phyloP scores from a whole-genome alignment of 2,329 filamentous ascomycete genomes.

The Cryphonectria parasitica region DNA sequence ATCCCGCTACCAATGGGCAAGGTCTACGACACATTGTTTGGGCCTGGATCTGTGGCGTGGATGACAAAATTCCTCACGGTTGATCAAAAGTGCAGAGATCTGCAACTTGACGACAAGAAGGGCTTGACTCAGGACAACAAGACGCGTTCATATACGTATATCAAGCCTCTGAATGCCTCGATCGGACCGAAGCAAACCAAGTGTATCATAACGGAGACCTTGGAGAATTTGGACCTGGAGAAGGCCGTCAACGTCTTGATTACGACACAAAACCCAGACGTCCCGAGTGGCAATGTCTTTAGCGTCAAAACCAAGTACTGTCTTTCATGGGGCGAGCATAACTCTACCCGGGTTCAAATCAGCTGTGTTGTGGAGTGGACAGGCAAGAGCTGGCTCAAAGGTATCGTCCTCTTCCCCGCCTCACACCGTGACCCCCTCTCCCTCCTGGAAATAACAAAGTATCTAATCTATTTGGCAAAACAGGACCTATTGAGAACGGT shows the following conservation, averaged over 20 bases:
- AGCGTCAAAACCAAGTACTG: conserved; percentile 93
- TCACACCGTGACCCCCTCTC: too few species aligned
- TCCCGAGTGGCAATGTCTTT: conserved; percentile 92
- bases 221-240: conserved; percentile 87
- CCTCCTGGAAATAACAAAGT: background rate
- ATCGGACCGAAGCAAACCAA: conserved; percentile 95
- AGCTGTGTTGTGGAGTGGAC: conserved; percentile 95
- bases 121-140: conserved; percentile 77
- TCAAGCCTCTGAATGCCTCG: conserved; percentile 81
- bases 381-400: conserved; percentile 97
- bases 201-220: conserved; percentile 81
- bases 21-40: conserved; percentile 87
- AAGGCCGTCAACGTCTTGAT: conserved; percentile 83
- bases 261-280: conserved; percentile 88
- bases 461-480: background rate
- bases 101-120: conserved; percentile 84
- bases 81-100: conserved; percentile 87
- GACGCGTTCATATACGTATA: conserved; percentile 78
- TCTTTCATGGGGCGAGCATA: conserved; percentile 87
- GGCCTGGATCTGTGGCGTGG: conserved; percentile 75
- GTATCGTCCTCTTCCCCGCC: conserved; percentile 51
- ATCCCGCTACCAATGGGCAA: conserved; percentile 89
- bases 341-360: conserved; percentile 81
- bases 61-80: conserved; percentile 85
- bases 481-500: conserved; percentile 94